Evolutionary conservation across 306 rosid species (phyloP).

Genomic region (Cicer pinnatifidum): DNA sequence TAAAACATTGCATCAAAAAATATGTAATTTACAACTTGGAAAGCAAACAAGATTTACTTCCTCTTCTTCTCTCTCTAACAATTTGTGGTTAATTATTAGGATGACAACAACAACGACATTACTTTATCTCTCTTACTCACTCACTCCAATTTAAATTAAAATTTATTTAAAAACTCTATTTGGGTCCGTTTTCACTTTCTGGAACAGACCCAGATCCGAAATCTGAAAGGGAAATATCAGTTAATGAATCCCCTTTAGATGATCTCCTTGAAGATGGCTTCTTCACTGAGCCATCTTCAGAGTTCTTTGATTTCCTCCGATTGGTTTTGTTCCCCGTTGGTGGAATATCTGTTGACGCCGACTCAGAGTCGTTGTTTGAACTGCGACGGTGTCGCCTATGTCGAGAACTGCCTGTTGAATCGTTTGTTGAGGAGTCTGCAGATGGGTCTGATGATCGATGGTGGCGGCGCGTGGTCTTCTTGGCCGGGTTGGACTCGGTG

Average conservation of each 20-base stretch:
- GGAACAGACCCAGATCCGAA: conserved; percentile 11
- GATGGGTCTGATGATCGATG: conserved; percentile 52
- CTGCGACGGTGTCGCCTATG: conserved; percentile 48
- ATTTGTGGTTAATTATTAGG: background rate
- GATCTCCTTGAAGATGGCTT: conserved; percentile 48
- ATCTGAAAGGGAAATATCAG: conserved; percentile 54
- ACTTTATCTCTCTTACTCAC: conserved; percentile 4
- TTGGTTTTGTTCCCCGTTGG: conserved; percentile 41
- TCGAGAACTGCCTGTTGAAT: conserved; percentile 53
- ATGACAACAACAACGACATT: background rate
- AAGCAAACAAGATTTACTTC: conserved; percentile 4
- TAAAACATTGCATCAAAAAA: conserved; percentile 38
- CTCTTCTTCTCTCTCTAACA: background rate
- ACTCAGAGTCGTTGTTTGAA: conserved; percentile 48
- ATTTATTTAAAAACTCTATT: conserved; percentile 1
- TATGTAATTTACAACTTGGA: conserved; percentile 33
- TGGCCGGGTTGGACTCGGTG: conserved; percentile 11
- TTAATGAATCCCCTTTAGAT: conserved; percentile 58
- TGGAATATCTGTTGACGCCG: conserved; percentile 47
- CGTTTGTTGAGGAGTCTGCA: conserved; percentile 42
- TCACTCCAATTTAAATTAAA: background rate
- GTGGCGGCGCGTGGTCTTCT: conserved; percentile 56
- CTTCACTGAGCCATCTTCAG: conserved; percentile 50
- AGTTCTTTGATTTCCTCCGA: conserved; percentile 61
- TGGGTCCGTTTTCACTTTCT: background rate